These are phyloP conservation scores for Ananas comosus DNA, from an alignment of 176 grass and related monocot species.

Conservation along the genomic window DNA sequence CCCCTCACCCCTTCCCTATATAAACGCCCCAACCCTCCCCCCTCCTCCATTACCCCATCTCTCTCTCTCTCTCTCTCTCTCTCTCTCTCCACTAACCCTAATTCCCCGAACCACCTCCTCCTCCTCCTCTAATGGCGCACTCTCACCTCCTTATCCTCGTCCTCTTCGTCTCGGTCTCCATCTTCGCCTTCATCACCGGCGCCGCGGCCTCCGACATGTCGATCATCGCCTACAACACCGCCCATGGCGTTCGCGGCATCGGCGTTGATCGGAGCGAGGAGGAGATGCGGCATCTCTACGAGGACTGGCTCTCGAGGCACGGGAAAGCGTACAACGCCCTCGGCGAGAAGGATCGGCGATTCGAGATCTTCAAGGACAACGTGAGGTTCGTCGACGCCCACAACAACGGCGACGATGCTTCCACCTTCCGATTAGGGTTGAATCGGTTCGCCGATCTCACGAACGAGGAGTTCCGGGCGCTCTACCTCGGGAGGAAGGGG, in stretches of 20 bases:
- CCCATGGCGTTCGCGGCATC: slow-evolving; percentile 33
- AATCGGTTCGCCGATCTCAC: slow-evolving; percentile 76
- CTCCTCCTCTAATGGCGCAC: neutral
- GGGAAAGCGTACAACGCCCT: slow-evolving; percentile 39
- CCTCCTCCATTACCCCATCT: neutral
- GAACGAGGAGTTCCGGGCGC: slow-evolving; percentile 52
- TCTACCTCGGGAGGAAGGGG: slow-evolving; percentile 28
- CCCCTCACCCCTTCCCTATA: neutral
- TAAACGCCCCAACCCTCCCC: neutral
- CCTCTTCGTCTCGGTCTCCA: neutral
- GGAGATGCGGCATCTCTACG: slow-evolving; percentile 45
- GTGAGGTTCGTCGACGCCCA: slow-evolving; percentile 70
- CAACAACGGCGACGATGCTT: slow-evolving; percentile 34
- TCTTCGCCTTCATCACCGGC: neutral
- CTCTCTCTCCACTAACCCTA: neutral
- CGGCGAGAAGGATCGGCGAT: slow-evolving; percentile 43
- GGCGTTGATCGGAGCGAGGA: slow-evolving; percentile 46
- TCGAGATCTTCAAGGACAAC: slow-evolving; percentile 77
- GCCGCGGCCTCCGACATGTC: slow-evolving; percentile 45
- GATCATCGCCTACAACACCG: slow-evolving; percentile 49
- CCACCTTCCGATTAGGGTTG: slow-evolving; percentile 44
- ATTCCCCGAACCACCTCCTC: neutral
- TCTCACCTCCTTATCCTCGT: neutral
- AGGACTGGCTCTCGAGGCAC: slow-evolving; percentile 48
- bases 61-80: neutral